Base-by-base conservation (phyloP, 208 protist species). In the Crithidia brevicula region DNA sequence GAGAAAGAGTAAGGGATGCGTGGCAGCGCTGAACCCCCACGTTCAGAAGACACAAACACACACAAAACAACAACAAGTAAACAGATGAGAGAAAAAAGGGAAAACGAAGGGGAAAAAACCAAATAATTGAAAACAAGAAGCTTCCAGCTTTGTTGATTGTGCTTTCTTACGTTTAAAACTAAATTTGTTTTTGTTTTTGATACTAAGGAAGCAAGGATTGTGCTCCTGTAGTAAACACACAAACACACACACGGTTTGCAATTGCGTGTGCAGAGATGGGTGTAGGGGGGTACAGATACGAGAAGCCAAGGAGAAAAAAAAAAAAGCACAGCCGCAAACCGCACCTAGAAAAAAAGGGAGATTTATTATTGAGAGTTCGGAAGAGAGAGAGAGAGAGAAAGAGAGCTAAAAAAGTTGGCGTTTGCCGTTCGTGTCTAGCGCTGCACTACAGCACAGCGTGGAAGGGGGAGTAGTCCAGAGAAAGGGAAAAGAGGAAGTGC, bases 61-160 rank as follows among this genome's bases (percentile, higher is more conserved):
- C 43, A 45, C 30, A 47, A 2, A 60, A 33, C 33, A 60, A 60
- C 3, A 23, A 18, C 5, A 43, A 40, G 36, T 40, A 7, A 40
- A 40, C 6, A 38, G n/a, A 58, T 33, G 33, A 31, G 30, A 46
- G 50, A 51, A 54, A 34, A 33, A 7, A 71, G 0, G 50, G 7
- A 22, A 38, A 16, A 36, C 18, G 43, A 52, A 50, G 22, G 28
- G 15, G 20, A 0, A 11, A 52, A 40, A 52, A 30, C 18, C 18
- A 59, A 54, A 52, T 7, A n/a, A 28, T 23, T 34, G 52, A 50
- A 38, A 64, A 64, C 42, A 56, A 58, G 31, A 67, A 52, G 18
- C 20, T n/a, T n/a, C n/a, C n/a, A n/a, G n/a, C n/a, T n/a, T n/a
- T n/a, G n/a, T n/a, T n/a, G n/a, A n/a, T n/a, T n/a, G n/a, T n/a